Evolutionary conservation across 345 rosid species (phyloP).

Genomic region (Rhizophora apiculata): DNA sequence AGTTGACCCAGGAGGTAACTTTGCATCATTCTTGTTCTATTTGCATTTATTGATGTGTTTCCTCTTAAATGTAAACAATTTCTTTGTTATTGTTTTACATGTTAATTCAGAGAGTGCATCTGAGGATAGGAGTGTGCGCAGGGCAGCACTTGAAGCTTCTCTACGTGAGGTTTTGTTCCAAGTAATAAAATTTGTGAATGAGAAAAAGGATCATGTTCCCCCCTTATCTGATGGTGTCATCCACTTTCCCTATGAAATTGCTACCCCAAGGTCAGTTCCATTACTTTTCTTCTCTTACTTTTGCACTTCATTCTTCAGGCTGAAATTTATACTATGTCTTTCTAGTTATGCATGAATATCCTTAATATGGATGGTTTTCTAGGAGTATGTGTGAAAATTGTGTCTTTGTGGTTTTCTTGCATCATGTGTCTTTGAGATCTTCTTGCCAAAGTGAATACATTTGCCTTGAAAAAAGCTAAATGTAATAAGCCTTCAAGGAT

Average conservation of each 20-base stretch:
- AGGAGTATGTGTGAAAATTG: no score
- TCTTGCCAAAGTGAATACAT: no score
- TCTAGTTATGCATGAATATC: no score
- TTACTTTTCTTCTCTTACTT: neutral
- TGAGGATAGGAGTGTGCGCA: slow-evolving; percentile 63
- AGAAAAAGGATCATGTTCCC: slow-evolving; percentile 94
- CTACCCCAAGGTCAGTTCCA: slow-evolving; percentile 72
- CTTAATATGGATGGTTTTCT: no score
- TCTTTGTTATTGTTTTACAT: neutral
- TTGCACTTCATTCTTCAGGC: neutral
- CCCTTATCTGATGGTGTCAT: slow-evolving; percentile 68
- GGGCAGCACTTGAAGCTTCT: slow-evolving; percentile 73
- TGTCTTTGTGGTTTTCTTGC: no score
- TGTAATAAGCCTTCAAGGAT: no score
- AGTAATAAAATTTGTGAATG: slow-evolving; percentile 85
- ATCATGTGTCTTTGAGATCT: no score
- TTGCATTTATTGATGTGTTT: neutral
- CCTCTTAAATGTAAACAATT: neutral
- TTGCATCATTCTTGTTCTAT: neutral
- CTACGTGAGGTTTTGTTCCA: slow-evolving; percentile 86
- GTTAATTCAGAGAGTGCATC: slow-evolving; percentile 41
- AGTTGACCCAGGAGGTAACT: slow-evolving; percentile 67
- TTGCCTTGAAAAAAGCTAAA: no score
- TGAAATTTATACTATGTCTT: neutral
- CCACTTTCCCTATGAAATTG: slow-evolving; percentile 81